These are phyloP conservation scores for Neoscytalidium dimidiatum DNA, from an alignment of 2,329 filamentous ascomycete genomes.

Conservation along the genomic window DNA sequence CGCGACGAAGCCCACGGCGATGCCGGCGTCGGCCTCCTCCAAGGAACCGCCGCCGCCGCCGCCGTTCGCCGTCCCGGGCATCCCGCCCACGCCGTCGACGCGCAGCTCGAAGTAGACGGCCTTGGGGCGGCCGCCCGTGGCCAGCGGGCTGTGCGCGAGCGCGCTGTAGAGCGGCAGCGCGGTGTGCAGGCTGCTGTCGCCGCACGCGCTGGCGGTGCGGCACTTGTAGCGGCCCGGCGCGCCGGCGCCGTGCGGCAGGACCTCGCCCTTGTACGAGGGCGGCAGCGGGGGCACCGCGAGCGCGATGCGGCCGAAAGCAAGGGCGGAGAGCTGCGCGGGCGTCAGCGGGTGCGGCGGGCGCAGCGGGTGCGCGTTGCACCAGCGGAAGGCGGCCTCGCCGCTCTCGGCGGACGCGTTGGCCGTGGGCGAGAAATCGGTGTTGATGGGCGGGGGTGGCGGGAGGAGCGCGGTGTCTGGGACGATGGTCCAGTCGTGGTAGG, in stretches of 20 bases:
- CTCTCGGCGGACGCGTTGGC: conserved; percentile 69
- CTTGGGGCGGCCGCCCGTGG: conserved; percentile 52
- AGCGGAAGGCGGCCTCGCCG: conserved; percentile 64
- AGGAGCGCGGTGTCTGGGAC: conserved; percentile 73
- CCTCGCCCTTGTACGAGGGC: conserved; percentile 27
- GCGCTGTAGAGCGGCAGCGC: conserved; percentile 70
- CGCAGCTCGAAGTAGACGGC: conserved; percentile 73
- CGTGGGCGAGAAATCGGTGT: conserved; percentile 65
- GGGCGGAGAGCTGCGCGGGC: conserved; percentile 48
- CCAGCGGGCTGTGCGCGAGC: conserved; percentile 59
- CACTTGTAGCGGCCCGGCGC: conserved; percentile 47
- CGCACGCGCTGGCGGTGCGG: conserved; percentile 44
- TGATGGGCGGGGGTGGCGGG: conserved; percentile 70
- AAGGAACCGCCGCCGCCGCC: conserved; percentile 18
- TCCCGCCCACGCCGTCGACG: conserved; percentile 48
- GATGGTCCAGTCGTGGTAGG: conserved; percentile 70
- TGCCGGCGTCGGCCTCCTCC: conserved; percentile 51
- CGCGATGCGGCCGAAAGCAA: conserved; percentile 54
- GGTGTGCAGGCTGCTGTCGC: conserved; percentile 66
- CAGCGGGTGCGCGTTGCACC: conserved; percentile 65
- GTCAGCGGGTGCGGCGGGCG: conserved; percentile 55
- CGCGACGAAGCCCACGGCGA: conserved; percentile 71
- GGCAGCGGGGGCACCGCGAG: conserved; percentile 25
- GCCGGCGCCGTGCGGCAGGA: not conserved
- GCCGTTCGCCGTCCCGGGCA: too few relatives aligned